A percentile compares a stretch with the other conserved stretches of the same genome.
These are phyloP conservation scores for Metarhizium robertsii DNA, from an alignment of 2,329 filamentous ascomycete species.

Conservation along the genomic window DNA sequence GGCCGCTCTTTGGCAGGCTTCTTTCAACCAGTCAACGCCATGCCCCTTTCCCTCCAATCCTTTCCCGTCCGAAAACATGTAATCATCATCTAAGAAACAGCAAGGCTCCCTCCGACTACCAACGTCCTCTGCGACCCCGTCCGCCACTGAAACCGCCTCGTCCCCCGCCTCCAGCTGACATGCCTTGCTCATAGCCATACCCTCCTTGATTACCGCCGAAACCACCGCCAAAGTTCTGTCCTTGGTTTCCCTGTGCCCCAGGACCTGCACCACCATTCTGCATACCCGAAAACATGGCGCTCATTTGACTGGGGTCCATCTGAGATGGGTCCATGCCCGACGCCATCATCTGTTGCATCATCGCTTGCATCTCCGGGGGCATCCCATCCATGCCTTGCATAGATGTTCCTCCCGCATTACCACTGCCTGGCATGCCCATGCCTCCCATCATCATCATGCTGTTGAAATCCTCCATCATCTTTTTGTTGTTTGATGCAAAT, in stretches of 20 bases:
- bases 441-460: conserved; percentile 58
- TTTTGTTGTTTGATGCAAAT: conserved; percentile 60
- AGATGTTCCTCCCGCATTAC: conserved; percentile 22
- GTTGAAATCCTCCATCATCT: conserved; percentile 64
- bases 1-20: not conserved
- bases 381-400: conserved; percentile 55
- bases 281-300: conserved; percentile 51
- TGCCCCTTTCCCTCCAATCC: not conserved
- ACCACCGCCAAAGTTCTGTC: conserved; percentile 40
- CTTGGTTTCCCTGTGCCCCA: conserved; percentile 39
- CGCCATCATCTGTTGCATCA: conserved; percentile 64
- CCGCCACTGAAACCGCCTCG: conserved; percentile 20
- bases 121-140: conserved; percentile 20
- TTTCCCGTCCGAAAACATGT: not conserved
- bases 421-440: conserved; percentile 32
- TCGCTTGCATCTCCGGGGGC: conserved; percentile 55
- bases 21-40: conserved; percentile 2
- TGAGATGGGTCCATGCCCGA: conserved; percentile 56
- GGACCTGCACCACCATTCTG: conserved; percentile 35
- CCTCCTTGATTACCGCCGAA: conserved; percentile 45
- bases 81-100: not conserved
- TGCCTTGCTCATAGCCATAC: conserved; percentile 40
- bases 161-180: conserved; percentile 30
- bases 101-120: conserved; percentile 9
- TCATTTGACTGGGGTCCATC: conserved; percentile 52